Evolutionary conservation across 441 rosid genomes (phyloP), one percentile per base, ranked within the genome.

Genomic region (Daphne laureola): DNA sequence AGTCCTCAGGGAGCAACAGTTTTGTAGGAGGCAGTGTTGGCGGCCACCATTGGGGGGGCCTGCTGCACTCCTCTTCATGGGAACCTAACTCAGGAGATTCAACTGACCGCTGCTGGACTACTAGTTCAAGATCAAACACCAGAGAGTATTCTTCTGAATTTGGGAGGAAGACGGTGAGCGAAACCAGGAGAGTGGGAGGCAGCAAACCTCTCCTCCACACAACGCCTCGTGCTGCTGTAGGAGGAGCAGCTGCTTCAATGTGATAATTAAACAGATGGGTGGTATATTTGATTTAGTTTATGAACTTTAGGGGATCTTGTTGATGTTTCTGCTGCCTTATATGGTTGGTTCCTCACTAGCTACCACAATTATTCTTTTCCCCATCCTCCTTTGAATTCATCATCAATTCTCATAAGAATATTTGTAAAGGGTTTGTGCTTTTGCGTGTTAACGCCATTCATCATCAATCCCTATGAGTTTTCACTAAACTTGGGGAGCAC

Each of bases 1-100:
- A 81, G 61, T 89, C 86, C 45, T 87, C 97, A 25, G 84, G 93
- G 1, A 89, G 97, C 49, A 93, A 94, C 66, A 87, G 85, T 68
- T 70, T 82, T 72, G 62, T 74, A 14, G 82, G 65, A 40, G 72
- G 84, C 18, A 62, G 75, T 2, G 71, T 78, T 12, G 59, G 70
- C 44, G 59, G 70, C 44, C 78, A 62, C 17, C 81, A 73, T 55
- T 72, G 71, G 0, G 67, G 71, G 0, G 67, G 82, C 71, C 70
- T 69, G 51, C 46, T 71, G 25, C 73, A 83, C 51, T 67, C 77
- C 11, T 76, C 90, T 46, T 73, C 86, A 0, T 72, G 87, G 87
- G 96, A 89, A 53, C 94, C 86, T 0, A 86, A 78, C 47, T 86
- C 96, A 11, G 87, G 77, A 0, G 92, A 84, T 58, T 89, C 98